Evolutionary conservation across 129 eudicot species (phyloP).

Genomic region (Arctium lappa): DNA sequence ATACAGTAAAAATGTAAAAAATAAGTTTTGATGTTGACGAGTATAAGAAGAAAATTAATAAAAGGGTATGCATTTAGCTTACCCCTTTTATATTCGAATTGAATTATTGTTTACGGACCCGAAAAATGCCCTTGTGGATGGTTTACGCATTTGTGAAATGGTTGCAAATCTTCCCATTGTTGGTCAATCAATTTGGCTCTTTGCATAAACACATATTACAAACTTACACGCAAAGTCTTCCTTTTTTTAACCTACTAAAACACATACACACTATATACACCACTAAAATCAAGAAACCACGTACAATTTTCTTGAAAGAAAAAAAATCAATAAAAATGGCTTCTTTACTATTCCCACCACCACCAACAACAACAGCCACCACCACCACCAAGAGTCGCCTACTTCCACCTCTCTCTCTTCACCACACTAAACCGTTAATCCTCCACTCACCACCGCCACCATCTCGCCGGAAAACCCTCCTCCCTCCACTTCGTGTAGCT

Average conservation of each 20-base stretch:
- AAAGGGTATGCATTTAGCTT: no score
- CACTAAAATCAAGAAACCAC: conserved; percentile 16
- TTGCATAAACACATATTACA: background rate
- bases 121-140: no score
- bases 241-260: background rate
- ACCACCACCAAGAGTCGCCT: conserved; percentile 22
- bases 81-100: no score
- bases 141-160: background rate
- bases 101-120: no score
- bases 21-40: no score
- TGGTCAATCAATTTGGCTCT: conserved; percentile 11
- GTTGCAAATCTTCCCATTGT: background rate
- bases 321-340: conserved; percentile 28
- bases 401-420: conserved; percentile 4
- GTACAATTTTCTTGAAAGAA: background rate
- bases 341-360: conserved; percentile 35
- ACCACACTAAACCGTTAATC: conserved; percentile 8
- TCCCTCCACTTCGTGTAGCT: conserved; percentile 53
- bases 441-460: conserved; percentile 5
- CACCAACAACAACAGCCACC: conserved; percentile 30
- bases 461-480: conserved; percentile 21
- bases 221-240: conserved; percentile 66
- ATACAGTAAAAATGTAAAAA: no score
- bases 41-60: no score
- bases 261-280: conserved; percentile 8